Evolutionary conservation across 2,329 filamentous ascomycete genomes (phyloP), one percentile per base, ranked within the genome.

Genomic region (Hypomyces rosellus): DNA sequence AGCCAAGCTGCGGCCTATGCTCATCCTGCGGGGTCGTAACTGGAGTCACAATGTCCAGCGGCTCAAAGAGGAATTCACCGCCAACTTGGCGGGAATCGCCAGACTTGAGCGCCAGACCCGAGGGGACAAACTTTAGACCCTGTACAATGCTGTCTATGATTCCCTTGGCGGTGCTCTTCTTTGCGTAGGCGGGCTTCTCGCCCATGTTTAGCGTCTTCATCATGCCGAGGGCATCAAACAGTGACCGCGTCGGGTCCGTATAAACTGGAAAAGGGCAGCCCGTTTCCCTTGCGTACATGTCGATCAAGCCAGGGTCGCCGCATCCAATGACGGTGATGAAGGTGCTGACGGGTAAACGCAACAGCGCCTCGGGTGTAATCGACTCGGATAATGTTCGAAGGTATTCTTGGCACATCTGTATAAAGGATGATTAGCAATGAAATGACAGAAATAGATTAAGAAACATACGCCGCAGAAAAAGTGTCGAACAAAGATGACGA

Each of bases 21-120:
- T 69, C 69, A 15, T 66, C 63, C 49, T 64, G 65, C 2, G 74
- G 75, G 12, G 73, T 73, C n/a, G 65, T 55, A 11, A 76, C 64
- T 1, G 74, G 75, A 13, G 72, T 72, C 45, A 67, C 65, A 40
- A 77, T 52, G 3, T 72, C 65, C 2, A 66, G 52, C 0, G 77
- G 77, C 62, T 88, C 84, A 56, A 89, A 89, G n/a, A 91, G 64
- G 54, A 90, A 88, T 69, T 91, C 88, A 11, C 87, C 88, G 20
- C 88, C 86, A 3, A 88, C 82, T 68, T 89, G 85, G 47, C 76
- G 73, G 61, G 78, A 74, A 61, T 88, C 78, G 3, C 87, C 86
- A 16, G 78, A 80, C 63, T 82, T 83, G 53, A 80, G 69, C 5
- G 76, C 80, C 45, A 85, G 68, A 1, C 82, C 83, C 7, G 64